Conservation (phyloP, 768 basidiomycete species). For the Trametes gibbosa region DNA sequence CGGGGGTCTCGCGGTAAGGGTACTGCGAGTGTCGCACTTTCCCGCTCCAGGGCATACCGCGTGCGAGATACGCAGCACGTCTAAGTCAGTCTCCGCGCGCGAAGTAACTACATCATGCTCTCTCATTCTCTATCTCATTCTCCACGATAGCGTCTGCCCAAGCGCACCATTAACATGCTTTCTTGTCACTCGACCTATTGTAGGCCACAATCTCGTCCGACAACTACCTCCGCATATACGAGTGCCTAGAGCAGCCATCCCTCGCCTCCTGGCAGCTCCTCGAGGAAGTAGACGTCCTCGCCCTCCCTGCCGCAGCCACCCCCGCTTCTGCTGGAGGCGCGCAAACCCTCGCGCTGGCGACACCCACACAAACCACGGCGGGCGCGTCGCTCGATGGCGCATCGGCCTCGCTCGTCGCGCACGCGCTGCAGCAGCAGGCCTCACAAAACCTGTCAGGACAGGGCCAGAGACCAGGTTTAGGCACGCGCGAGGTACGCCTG, state of each 20-base stretch:
- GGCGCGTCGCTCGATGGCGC: conserved; percentile 43
- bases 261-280: conserved; percentile 72
- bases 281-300: conserved; percentile 73
- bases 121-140: no score
- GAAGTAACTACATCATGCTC: no score
- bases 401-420: conserved; percentile 57
- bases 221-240: conserved; percentile 84
- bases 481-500: conserved; percentile 53
- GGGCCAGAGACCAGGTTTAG: conserved; percentile 39
- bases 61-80: no score
- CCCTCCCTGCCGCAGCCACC: conserved; percentile 42
- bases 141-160: no score
- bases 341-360: conserved; percentile 61
- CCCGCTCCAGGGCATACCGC: no score
- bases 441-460: conserved; percentile 19
- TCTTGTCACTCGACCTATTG: no score
- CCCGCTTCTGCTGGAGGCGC: conserved; percentile 41
- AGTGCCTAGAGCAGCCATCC: conserved; percentile 76
- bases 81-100: no score
- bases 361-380: conserved; percentile 61
- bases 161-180: no score
- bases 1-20: no score
- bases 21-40: no score
- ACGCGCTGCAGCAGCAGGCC: conserved; percentile 56
- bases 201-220: conserved; percentile 90